A percentile compares a stretch with the other conserved stretches of the same genome.
Conservation (phyloP, 2,329 filamentous ascomycete genomes). For the Pyrenochaeta sp. region DNA sequence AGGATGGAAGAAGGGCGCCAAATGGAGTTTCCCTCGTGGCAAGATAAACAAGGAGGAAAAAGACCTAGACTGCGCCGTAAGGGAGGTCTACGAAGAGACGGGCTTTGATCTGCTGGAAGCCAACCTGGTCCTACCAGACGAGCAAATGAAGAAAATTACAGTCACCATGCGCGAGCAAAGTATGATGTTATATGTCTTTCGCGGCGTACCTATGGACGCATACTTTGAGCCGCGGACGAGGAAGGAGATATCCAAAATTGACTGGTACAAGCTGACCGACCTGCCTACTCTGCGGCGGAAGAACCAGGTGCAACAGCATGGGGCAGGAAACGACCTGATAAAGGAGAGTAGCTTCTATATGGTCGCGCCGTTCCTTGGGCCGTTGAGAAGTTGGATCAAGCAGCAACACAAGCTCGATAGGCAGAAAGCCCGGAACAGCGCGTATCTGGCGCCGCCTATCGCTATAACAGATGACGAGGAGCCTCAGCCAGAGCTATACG, state of each 20-base stretch:
- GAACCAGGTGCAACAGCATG: slow-evolving; percentile 67
- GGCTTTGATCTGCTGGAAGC: slow-evolving; percentile 82
- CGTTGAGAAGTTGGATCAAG: slow-evolving; percentile 89
- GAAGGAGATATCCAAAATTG: slow-evolving; percentile 97
- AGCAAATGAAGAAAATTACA: slow-evolving; percentile 83
- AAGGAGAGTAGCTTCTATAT: slow-evolving; percentile 95
- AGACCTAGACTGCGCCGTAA: slow-evolving; percentile 90
- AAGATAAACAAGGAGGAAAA: slow-evolving; percentile 99
- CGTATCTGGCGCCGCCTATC: slow-evolving; percentile 25
- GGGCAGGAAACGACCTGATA: slow-evolving; percentile 60
- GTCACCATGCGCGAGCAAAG: slow-evolving; percentile 92
- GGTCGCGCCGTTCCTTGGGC: slow-evolving; percentile 90
- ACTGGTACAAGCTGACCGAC: slow-evolving; percentile 92
- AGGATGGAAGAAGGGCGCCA: slow-evolving; percentile 96
- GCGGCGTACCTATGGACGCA: slow-evolving; percentile 85
- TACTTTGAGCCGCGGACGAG: slow-evolving; percentile 88
- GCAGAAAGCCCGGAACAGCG: slow-evolving; percentile 49
- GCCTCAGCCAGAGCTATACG: slow-evolving; percentile 34
- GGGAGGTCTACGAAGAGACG: slow-evolving; percentile 96
- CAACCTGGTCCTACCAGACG: slow-evolving; percentile 74
- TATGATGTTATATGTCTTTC: slow-evolving; percentile 90
- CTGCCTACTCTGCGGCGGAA: slow-evolving; percentile 81
- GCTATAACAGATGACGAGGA: slow-evolving; percentile 44
- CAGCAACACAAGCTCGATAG: slow-evolving; percentile 79
- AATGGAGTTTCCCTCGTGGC: slow-evolving; percentile 95